phyloP scores from a whole-genome alignment of 768 basidiomycete species.

The Kwoniella pini region DNA sequence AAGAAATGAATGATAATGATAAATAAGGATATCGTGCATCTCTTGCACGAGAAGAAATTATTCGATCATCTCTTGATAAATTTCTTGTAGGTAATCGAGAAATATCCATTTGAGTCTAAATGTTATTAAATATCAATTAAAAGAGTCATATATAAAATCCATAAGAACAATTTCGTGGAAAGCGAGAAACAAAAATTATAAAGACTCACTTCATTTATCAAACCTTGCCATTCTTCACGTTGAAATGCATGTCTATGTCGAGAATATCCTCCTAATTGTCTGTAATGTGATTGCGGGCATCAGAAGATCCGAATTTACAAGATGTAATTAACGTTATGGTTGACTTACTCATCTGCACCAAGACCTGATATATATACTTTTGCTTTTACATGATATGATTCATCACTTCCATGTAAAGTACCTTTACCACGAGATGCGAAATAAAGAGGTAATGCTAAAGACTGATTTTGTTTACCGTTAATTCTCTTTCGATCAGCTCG shows the following conservation, averaged over 20 bases:
- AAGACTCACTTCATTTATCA: constrained; percentile 71
- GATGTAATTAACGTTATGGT: not conserved
- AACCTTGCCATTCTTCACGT: constrained; percentile 68
- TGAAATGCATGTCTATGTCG: constrained; percentile 78
- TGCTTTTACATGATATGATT: constrained; percentile 70
- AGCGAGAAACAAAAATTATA: not conserved
- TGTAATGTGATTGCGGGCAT: constrained; percentile 13
- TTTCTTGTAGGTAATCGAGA: constrained; percentile 85
- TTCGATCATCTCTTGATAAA: constrained; percentile 89
- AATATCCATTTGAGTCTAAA: constrained; percentile 87
- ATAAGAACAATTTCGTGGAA: too few relatives aligned
- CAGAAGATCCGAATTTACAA: not conserved
- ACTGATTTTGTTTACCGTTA: constrained; percentile 59
- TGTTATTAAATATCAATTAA: too few relatives aligned
- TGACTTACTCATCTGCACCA: constrained; percentile 77
- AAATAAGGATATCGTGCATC: constrained; percentile 91
- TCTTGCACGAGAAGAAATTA: constrained; percentile 86
- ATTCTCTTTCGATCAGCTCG: not conserved
- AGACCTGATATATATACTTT: constrained; percentile 84
- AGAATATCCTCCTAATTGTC: constrained; percentile 85
- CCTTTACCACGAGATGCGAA: constrained; percentile 86
- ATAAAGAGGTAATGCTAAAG: constrained; percentile 85
- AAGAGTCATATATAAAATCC: too few relatives aligned
- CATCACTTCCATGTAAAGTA: constrained; percentile 57
- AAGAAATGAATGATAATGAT: constrained; percentile 73